Percentiles rank a stretch among this genome's conserved stretches.
Conservation (phyloP, 495 filamentous ascomycete genomes). For the Neurospora terricola region DNA sequence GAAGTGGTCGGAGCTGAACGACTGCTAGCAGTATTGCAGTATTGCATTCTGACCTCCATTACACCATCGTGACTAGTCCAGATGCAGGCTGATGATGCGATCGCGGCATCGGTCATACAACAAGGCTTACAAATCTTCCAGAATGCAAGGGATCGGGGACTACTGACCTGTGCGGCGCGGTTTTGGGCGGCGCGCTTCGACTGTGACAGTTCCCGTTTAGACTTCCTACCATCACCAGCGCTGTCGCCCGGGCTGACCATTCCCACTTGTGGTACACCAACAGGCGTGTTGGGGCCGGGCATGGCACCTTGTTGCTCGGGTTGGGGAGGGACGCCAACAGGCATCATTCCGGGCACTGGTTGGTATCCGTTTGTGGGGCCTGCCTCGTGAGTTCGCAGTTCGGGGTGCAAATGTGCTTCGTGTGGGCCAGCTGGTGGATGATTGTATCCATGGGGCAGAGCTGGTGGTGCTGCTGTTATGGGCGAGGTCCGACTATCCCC, state of each 20-base stretch:
- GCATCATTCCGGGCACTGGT: conserved; percentile 24
- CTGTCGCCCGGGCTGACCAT: conserved; percentile 14
- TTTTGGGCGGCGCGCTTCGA: conserved; percentile 97
- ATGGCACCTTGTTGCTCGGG: conserved; percentile 15
- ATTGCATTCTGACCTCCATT: background rate
- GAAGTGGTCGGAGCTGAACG: background rate
- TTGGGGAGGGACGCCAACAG: conserved; percentile 14
- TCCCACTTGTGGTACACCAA: conserved; percentile 4
- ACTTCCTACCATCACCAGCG: conserved; percentile 32
- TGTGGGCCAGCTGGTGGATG: conserved; percentile 14
- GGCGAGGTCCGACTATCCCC: conserved; percentile 10
- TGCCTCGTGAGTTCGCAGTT: conserved; percentile 21
- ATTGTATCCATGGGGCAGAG: conserved; percentile 25
- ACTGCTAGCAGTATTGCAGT: background rate
- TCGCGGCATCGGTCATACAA: background rate
- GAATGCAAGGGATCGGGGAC: background rate
- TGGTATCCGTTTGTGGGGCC: conserved; percentile 9
- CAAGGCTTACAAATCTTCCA: background rate
- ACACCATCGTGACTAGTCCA: background rate
- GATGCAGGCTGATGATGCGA: background rate
- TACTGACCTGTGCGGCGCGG: conserved; percentile 80
- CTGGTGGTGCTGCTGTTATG: conserved; percentile 7
- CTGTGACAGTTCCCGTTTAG: conserved; percentile 82
- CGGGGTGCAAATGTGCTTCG: conserved; percentile 23
- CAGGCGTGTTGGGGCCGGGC: conserved; percentile 11